Percentiles rank a stretch among this genome's conserved stretches.
Conservation (phyloP, 208 protist genomes). For the Crithidia thermophila region DNA sequence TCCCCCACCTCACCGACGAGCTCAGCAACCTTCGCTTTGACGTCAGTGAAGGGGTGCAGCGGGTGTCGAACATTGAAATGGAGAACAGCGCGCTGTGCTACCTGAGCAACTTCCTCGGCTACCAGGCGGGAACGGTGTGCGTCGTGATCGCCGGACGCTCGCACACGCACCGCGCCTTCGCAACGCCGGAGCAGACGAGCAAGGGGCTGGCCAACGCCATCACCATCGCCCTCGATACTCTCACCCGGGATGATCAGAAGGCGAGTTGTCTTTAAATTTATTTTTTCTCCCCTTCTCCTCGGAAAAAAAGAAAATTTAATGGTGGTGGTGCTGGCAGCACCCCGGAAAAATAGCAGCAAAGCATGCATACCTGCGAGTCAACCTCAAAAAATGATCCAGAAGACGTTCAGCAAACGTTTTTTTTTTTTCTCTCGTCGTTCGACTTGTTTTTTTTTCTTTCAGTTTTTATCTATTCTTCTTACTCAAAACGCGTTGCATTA, state of each 20-base stretch:
- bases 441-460: no score
- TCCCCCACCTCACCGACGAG: slow-evolving; percentile 58
- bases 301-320: not conserved
- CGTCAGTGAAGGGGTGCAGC: slow-evolving; percentile 45
- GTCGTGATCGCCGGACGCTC: slow-evolving; percentile 59
- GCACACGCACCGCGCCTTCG: slow-evolving; percentile 37
- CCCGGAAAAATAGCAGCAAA: no score
- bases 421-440: no score
- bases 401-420: no score
- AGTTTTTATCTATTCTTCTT: no score
- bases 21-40: slow-evolving; percentile 49
- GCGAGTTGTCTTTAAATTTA: not conserved
- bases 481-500: no score
- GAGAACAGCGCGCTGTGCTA: slow-evolving; percentile 75
- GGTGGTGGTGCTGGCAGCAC: no score
- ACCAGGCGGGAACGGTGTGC: slow-evolving; percentile 68
- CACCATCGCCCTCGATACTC: slow-evolving; percentile 53
- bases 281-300: no score
- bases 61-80: slow-evolving; percentile 82
- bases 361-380: no score
- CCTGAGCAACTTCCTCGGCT: slow-evolving; percentile 63
- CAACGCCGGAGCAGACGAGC: slow-evolving; percentile 44
- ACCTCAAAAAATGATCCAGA: no score
- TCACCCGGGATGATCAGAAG: slow-evolving; percentile 34
- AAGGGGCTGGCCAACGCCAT: slow-evolving; percentile 45